Conservation (phyloP, 108 stramenopile genomes). For the Stephanodiscus triporus region DNA sequence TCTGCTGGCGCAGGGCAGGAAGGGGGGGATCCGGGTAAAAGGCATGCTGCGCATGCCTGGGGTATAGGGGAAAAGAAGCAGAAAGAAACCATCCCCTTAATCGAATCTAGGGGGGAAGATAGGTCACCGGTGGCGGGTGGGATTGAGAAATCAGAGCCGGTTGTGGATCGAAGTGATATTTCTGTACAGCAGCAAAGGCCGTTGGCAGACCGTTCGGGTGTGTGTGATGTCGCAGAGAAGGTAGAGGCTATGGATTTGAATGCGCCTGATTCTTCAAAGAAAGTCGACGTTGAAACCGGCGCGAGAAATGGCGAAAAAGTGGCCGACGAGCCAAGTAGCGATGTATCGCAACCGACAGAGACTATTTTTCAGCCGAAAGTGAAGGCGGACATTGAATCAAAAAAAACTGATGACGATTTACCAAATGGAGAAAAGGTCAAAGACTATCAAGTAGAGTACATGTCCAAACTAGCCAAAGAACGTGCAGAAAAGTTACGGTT, state of each 20-base stretch:
- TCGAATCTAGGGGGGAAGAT: background rate
- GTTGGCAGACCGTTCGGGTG: conserved; percentile 5
- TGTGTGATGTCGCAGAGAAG: background rate
- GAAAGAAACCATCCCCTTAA: background rate
- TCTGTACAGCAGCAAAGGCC: background rate
- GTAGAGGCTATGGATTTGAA: conserved; percentile 2
- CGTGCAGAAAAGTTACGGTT: conserved; percentile 56
- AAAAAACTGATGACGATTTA: conserved; percentile 15
- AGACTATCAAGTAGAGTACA: conserved; percentile 50
- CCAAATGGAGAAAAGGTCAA: conserved; percentile 6
- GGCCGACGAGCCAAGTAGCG: conserved; percentile 6
- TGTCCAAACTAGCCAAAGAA: conserved; percentile 68
- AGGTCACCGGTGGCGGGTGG: background rate
- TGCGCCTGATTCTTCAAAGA: background rate
- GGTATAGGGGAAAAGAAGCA: conserved; percentile 33
- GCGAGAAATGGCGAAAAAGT: background rate
- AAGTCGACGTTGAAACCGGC: background rate
- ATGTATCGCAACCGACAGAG: conserved; percentile 11
- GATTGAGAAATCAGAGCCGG: conserved; percentile 6
- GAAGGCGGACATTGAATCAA: conserved; percentile 6
- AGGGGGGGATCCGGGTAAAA: conserved; percentile 23
- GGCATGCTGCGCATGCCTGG: conserved; percentile 27
- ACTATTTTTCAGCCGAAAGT: conserved; percentile 16
- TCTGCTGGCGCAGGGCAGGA: conserved; percentile 22
- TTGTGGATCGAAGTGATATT: background rate